phyloP scores from a whole-genome alignment of 1,139 yeast species.

The Geotrichum restrictum region DNA sequence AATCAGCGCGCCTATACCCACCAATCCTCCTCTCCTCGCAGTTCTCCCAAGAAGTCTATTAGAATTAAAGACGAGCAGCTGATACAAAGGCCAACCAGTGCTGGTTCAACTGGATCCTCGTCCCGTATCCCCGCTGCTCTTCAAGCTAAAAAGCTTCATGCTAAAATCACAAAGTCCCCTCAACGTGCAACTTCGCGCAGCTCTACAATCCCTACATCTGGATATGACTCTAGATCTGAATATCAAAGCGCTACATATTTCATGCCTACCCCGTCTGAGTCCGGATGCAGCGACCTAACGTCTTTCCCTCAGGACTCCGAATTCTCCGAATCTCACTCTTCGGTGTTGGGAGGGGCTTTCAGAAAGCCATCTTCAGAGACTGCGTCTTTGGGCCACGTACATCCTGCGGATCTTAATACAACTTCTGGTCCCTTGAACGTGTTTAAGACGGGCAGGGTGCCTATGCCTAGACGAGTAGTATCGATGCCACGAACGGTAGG shows the following conservation, averaged over 20 bases:
- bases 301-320: conserved; percentile 9
- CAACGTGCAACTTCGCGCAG: background rate
- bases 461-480: too few relatives aligned
- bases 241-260: conserved; percentile 20
- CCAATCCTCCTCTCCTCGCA: background rate
- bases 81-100: background rate
- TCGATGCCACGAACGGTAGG: too few relatives aligned
- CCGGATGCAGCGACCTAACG: conserved; percentile 29
- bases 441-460: too few relatives aligned
- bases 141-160: conserved; percentile 11
- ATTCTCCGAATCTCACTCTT: background rate
- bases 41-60: background rate
- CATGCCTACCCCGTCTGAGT: conserved; percentile 35
- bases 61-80: background rate
- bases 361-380: too few relatives aligned
- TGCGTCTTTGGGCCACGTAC: too few relatives aligned
- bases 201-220: background rate
- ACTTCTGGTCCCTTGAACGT: too few relatives aligned
- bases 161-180: conserved; percentile 9
- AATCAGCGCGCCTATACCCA: background rate
- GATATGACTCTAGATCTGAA: background rate
- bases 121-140: conserved; percentile 1
- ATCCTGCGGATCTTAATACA: too few relatives aligned
- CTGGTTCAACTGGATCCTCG: background rate
- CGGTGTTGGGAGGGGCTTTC: background rate